Evolutionary conservation across 306 rosid genomes (phyloP).

Genomic region (Hippophae gyantsensis): DNA sequence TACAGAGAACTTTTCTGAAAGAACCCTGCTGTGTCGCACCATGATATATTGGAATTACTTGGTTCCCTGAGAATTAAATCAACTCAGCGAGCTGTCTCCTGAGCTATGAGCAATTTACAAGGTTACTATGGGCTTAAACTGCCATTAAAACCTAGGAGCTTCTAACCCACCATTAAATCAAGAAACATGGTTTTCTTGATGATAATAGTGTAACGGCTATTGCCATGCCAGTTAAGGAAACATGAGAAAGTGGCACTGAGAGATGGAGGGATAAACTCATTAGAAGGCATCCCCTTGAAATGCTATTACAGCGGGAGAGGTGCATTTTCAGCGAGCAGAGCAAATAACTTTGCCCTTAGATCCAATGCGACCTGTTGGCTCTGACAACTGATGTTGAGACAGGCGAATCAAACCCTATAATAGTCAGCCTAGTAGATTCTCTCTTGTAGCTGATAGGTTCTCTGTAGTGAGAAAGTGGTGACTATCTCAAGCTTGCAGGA

Average conservation of each 20-base stretch:
- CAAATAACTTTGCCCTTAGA: conserved; percentile 66
- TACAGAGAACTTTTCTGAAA: too few relatives aligned
- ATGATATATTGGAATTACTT: conserved; percentile 53
- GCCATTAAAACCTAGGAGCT: conserved; percentile 17
- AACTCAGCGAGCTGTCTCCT: conserved; percentile 38
- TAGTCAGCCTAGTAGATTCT: conserved; percentile 38
- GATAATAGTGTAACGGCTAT: conserved; percentile 40
- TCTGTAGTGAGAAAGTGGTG: conserved; percentile 64
- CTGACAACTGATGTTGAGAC: conserved; percentile 34
- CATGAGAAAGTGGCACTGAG: conserved; percentile 27
- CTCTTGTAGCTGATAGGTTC: conserved; percentile 25
- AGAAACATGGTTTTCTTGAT: conserved; percentile 45
- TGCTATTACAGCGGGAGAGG: conserved; percentile 34
- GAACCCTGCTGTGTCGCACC: background rate
- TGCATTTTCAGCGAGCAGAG: conserved; percentile 49
- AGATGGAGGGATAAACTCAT: conserved; percentile 40
- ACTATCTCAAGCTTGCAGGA: conserved; percentile 78
- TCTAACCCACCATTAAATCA: conserved; percentile 34
- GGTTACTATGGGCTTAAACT: conserved; percentile 67
- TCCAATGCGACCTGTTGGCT: conserved; percentile 42
- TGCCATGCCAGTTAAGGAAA: conserved; percentile 12
- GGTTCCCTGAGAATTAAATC: conserved; percentile 39
- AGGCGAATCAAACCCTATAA: conserved; percentile 29
- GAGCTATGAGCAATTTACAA: conserved; percentile 72
- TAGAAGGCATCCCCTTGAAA: conserved; percentile 59